Evolutionary conservation across 495 filamentous ascomycete species (phyloP).

Genomic region (Pseudotulostoma volvatum): DNA sequence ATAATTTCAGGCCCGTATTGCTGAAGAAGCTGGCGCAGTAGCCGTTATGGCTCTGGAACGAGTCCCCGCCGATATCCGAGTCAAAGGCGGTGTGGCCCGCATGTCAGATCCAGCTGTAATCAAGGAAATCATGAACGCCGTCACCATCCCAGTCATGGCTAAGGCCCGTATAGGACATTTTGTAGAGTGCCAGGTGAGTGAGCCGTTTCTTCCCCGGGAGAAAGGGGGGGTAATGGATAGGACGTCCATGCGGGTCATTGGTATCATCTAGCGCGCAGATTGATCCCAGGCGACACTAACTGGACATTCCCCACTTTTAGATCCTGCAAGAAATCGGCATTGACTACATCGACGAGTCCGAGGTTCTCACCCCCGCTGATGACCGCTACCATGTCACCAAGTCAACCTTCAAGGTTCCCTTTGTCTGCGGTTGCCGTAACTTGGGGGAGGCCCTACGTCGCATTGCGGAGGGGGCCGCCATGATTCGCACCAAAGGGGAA

Average conservation of each 20-base stretch:
- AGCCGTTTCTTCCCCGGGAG: not conserved
- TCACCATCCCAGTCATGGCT: constrained; percentile 99
- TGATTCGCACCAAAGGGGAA: constrained; percentile 98
- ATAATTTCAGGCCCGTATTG: constrained; percentile 60
- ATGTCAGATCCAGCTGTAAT: constrained; percentile 97
- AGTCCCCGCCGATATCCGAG: constrained; percentile 92
- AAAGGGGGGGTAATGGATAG: too few relatives aligned
- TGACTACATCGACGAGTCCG: constrained; percentile 95
- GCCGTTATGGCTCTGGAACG: constrained; percentile 98
- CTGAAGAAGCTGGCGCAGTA: constrained; percentile 87
- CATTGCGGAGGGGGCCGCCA: constrained; percentile 87
- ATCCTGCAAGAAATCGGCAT: constrained; percentile 89
- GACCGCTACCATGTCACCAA: constrained; percentile 85
- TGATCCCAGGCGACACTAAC: too few relatives aligned
- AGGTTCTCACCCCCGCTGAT: constrained; percentile 93
- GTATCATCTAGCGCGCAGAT: constrained; percentile 1
- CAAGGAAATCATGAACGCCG: constrained; percentile 85
- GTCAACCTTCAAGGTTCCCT: constrained; percentile 64
- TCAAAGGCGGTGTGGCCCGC: constrained; percentile 79
- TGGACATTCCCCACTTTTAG: constrained; percentile 22
- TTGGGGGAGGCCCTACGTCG: constrained; percentile 84
- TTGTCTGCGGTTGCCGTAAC: constrained; percentile 95
- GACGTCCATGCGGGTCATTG: not conserved
- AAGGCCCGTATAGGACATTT: constrained; percentile 97
- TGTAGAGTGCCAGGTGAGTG: constrained; percentile 75